Evolutionary conservation across 352 stramenopile species (phyloP), one percentile per base, ranked within the genome.

Genomic region (Paralagenidium karlingii): DNA sequence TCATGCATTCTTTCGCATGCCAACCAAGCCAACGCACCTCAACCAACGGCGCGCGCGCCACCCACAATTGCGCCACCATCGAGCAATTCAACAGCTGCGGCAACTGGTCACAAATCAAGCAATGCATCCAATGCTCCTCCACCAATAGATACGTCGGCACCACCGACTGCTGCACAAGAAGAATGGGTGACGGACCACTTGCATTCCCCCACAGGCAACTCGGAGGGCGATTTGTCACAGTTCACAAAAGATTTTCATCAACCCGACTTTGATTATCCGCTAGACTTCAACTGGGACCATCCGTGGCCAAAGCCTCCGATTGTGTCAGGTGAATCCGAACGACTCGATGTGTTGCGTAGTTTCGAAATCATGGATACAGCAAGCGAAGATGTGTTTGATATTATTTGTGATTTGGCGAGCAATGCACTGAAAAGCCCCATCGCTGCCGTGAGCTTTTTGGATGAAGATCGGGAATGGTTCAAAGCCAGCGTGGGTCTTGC

Each of bases 281-380:
- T 91, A 19, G 77, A 91, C 56, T 91, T 88, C 45, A 83, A 76
- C 52, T 91, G 77, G 77, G 77, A 87, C 47, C 76, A 91, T 45
- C 74, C 77, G 40, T 91, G 77, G 77, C 77, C 77, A 3, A 91
- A 91, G 58, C 77, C 77, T 13, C 77, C 77, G 3, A 63, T 79
- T 24, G 68, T 86, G 15, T 36, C 68, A 5, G 63, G 65, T 43
- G 77, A 91, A 47, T 31, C 56, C 5, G 74, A 87, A 38, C 74
- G 77, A 12, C 60, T 91, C 15, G 74, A 87, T 1, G 59, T 83
- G n/a, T 51, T 91, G 18, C 71, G 74, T 20, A 62, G 64, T 37
- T 91, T 91, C 29, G 74, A 91, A 47, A 87, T 91, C 43, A 84
- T 91, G 64, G 77, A 91, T 58, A 83, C 77, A 18, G 74, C 77